These are phyloP conservation scores for Coelastrella sp. DNA, from an alignment of 139 green algal genomes.

Conservation along the genomic window DNA sequence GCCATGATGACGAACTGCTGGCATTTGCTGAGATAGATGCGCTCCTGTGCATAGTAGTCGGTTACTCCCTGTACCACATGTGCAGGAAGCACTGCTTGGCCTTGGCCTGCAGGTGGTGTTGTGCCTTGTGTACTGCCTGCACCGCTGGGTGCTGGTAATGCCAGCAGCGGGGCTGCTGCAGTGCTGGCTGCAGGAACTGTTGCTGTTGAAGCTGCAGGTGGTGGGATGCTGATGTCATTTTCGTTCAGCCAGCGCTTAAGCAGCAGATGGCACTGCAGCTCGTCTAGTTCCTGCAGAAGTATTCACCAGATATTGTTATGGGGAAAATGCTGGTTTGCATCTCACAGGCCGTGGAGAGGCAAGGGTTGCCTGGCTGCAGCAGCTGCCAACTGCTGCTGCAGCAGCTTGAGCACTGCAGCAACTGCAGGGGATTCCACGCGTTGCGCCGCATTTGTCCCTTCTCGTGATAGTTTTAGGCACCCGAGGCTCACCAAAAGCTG, in stretches of 20 bases:
- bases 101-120: constrained; percentile 2
- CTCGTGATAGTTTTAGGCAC: no score
- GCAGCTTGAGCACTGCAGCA: not conserved
- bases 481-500: constrained; percentile 36
- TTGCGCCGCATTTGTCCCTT: not conserved
- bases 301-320: not conserved
- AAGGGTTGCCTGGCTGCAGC: no score
- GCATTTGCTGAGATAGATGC: constrained; percentile 36
- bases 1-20: constrained; percentile 37
- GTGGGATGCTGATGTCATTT: not conserved
- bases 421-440: not conserved
- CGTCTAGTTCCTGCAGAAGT: constrained; percentile 67
- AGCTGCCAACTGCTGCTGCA: not conserved
- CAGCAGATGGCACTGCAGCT: constrained; percentile 79
- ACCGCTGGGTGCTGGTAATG: constrained; percentile 1
- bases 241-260: constrained; percentile 73
- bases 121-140: not conserved
- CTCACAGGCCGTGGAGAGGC: not conserved
- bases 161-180: not conserved
- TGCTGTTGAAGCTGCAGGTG: constrained; percentile 1
- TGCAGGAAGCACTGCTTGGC: constrained; percentile 1
- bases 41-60: constrained; percentile 28
- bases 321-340: not conserved
- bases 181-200: not conserved
- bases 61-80: constrained; percentile 18